phyloP scores from a whole-genome alignment of 768 basidiomycete species.

The Phylloporus sp. region DNA sequence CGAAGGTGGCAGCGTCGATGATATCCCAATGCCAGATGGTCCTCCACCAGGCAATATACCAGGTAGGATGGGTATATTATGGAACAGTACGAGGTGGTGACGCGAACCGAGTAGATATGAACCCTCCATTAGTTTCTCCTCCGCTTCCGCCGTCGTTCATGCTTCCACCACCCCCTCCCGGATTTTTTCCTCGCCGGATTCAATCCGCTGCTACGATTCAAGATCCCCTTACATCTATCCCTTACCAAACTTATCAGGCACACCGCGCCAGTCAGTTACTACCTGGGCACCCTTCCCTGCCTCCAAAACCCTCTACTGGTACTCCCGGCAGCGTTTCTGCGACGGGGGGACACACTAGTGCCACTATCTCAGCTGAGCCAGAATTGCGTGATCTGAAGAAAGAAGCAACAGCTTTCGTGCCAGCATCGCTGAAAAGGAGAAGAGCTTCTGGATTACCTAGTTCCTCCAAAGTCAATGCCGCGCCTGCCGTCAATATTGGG shows the following conservation, averaged over 20 bases:
- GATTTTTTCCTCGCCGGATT: conserved; percentile 56
- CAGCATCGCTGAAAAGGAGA: conserved; percentile 75
- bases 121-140: conserved; percentile 2
- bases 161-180: conserved; percentile 42
- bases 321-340: conserved; percentile 41
- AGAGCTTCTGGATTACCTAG: conserved; percentile 36
- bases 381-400: conserved; percentile 90
- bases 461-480: conserved; percentile 53
- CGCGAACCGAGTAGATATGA: conserved; percentile 4
- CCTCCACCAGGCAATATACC: conserved; percentile 47
- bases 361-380: conserved; percentile 79
- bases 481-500: conserved; percentile 46
- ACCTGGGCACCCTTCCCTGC: conserved; percentile 40
- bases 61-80: background rate
- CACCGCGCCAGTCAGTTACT: conserved; percentile 46
- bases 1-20: conserved; percentile 63
- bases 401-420: conserved; percentile 91
- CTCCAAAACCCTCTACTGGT: conserved; percentile 35
- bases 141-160: conserved; percentile 24
- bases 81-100: background rate
- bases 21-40: conserved; percentile 85
- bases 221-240: conserved; percentile 70
- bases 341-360: conserved; percentile 38
- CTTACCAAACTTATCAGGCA: conserved; percentile 75
- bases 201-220: conserved; percentile 55